Evolutionary conservation across 2,329 filamentous ascomycete genomes (phyloP), one percentile per base, ranked within the genome.

Genomic region (Microdochium trichocladiopsis): DNA sequence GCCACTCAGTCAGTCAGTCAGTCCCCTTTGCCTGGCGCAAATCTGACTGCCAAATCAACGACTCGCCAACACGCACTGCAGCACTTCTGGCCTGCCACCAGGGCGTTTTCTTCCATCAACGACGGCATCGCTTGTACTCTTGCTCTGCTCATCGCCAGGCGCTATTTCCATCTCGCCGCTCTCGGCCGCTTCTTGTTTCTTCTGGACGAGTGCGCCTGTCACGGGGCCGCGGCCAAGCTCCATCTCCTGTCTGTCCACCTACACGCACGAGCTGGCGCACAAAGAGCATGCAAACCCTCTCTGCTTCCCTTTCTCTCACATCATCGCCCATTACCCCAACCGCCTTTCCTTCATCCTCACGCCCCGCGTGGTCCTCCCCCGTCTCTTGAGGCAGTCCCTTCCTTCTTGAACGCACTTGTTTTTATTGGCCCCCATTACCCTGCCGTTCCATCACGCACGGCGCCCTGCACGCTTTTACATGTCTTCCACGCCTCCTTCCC

Each of bases 401-500:
- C 33, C 14, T 37, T 37, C 33, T 37, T 37, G 33, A 37, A n/a
- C 33, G 14, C 33, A 37, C 14, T 18, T 45, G 12, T 18, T 22
- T 22, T 6, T 45, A 16, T 18, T 18, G 21, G 10, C n/a, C 12
- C 41, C 16, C 21, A 9, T 4, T 22, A 22, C 41, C 41, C 41
- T 45, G 41, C 21, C 41, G 41, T 0, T 74, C 71, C 1, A n/a
- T 60, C 58, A 1, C 66, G 57, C 25, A 78, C 60, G 3, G 64
- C 57, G 5, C 50, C 23, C 49, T 52, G 50, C 24, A 50, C 24
- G 48, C 43, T 50, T 49, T 28, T 45, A 47, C 37, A 45, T 25
- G 25, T 45, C 41, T 45, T 12, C 12, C 12, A 16, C 52, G n/a
- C 48, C 51, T 49, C 16, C 16, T 52, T 48, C 31, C 33, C 50